Evolutionary conservation across 2,329 filamentous ascomycete genomes (phyloP).

Genomic region (Trichoderma sp.): DNA sequence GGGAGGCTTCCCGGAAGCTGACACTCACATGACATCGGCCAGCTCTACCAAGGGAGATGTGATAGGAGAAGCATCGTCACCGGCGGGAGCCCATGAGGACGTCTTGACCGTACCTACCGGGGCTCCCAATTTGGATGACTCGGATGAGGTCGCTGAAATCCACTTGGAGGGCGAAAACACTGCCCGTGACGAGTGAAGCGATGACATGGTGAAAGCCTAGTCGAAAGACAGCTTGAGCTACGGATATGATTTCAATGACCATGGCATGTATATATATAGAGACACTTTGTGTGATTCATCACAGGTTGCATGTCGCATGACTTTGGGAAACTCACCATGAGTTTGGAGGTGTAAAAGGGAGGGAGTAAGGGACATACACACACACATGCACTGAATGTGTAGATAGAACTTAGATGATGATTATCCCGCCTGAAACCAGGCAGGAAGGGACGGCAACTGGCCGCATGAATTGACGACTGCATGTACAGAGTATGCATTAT

Average conservation of each 20-base stretch:
- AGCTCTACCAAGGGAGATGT: slow-evolving; percentile 24
- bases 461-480: slow-evolving; percentile 25
- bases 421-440: slow-evolving; percentile 24
- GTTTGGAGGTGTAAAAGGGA: slow-evolving; percentile 4
- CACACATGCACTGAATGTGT: slow-evolving; percentile 1
- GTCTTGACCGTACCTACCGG: slow-evolving; percentile 48
- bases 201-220: slow-evolving; percentile 2
- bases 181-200: neutral
- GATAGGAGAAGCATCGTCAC: slow-evolving; percentile 1
- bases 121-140: slow-evolving; percentile 43
- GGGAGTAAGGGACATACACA: neutral
- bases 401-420: slow-evolving; percentile 32
- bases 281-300: slow-evolving; percentile 1
- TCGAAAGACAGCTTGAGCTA: slow-evolving; percentile 15
- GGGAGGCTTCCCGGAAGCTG: slow-evolving; percentile 35
- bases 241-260: slow-evolving; percentile 8
- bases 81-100: slow-evolving; percentile 36
- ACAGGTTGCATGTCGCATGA: slow-evolving; percentile 22
- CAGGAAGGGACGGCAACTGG: slow-evolving; percentile 21
- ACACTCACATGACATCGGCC: slow-evolving; percentile 39
- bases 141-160: slow-evolving; percentile 55
- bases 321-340: neutral
- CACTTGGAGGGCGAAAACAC: slow-evolving; percentile 48
- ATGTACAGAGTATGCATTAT: slow-evolving; percentile 23
- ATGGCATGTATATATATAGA: slow-evolving; percentile 21